A percentile compares a stretch with the other conserved stretches of the same genome.
Conservation (phyloP, 2,329 filamentous ascomycete species). For the Exophiala mesophila region DNA sequence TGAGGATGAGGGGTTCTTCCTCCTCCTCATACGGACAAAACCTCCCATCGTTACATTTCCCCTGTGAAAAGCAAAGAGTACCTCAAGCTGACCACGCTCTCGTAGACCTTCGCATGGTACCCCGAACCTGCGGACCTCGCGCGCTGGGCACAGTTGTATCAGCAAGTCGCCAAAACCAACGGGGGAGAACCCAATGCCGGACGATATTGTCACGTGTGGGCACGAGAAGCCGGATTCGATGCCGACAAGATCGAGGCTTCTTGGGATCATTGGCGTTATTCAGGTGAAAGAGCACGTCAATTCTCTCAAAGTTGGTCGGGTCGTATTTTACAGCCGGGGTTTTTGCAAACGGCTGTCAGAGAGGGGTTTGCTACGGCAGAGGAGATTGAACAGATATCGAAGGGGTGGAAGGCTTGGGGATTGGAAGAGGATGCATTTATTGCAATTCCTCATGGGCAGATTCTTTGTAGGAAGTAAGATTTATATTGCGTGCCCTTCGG, state of each 20-base stretch:
- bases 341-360: constrained; percentile 21
- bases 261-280: constrained; percentile 23
- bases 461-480: constrained; percentile 19
- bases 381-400: constrained; percentile 23
- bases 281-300: constrained; percentile 16
- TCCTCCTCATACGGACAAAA: too few relatives aligned
- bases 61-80: too few relatives aligned
- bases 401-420: constrained; percentile 25
- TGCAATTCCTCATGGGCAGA: constrained; percentile 16
- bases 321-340: constrained; percentile 24
- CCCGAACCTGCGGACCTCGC: constrained; percentile 28
- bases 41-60: too few relatives aligned
- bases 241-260: constrained; percentile 20
- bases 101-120: constrained; percentile 27
- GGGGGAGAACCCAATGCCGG: constrained; percentile 32
- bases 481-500: too few relatives aligned
- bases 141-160: constrained; percentile 28
- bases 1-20: too few relatives aligned
- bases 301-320: constrained; percentile 23
- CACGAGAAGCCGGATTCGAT: constrained; percentile 26
- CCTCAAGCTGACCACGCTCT: not conserved
- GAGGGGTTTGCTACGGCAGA: constrained; percentile 23
- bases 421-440: constrained; percentile 21
- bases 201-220: constrained; percentile 27
- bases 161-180: constrained; percentile 28